Evolutionary conservation across 805 yeast genomes (phyloP).

Genomic region (Metschnikowia aberdeeniae): DNA sequence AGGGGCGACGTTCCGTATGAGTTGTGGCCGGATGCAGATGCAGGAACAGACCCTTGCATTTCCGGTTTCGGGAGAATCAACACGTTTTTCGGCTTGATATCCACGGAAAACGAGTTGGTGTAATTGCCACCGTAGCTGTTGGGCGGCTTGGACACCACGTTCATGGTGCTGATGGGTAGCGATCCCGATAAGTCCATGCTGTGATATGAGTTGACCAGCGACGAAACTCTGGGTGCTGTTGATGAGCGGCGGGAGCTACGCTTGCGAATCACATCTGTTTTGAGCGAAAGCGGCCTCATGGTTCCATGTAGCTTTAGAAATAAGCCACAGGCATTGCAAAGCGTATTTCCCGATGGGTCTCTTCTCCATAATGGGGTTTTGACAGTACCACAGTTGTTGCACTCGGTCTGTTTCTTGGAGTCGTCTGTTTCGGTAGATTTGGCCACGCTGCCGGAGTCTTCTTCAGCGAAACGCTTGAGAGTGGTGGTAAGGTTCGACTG

Average conservation of each 20-base stretch:
- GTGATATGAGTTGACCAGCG: constrained; percentile 6
- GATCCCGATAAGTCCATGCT: constrained; percentile 6
- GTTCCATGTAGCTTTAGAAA: constrained; percentile 60
- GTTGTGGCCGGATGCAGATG: background rate
- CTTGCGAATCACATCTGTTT: constrained; percentile 56
- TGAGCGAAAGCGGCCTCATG: constrained; percentile 53
- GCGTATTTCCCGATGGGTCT: constrained; percentile 54
- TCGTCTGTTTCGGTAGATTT: background rate
- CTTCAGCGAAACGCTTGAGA: constrained; percentile 4
- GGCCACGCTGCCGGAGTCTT: background rate
- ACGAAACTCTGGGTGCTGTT: constrained; percentile 8
- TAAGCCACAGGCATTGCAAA: constrained; percentile 63
- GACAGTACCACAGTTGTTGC: constrained; percentile 54
- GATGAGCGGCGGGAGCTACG: constrained; percentile 41
- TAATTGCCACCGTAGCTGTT: constrained; percentile 11
- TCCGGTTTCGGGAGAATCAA: constrained; percentile 40
- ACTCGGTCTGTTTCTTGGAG: constrained; percentile 32
- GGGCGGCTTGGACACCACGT: constrained; percentile 3
- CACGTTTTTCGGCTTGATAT: constrained; percentile 32
- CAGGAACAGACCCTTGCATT: background rate
- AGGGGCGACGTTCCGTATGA: constrained; percentile 1
- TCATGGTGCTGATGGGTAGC: constrained; percentile 9
- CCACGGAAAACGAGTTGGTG: constrained; percentile 8
- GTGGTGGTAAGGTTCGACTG: constrained; percentile 17
- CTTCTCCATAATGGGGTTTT: constrained; percentile 63